Percentiles rank a stretch among this genome's conserved stretches.
phyloP scores from a whole-genome alignment of 2,329 filamentous ascomycete species.

The Calycina marina region DNA sequence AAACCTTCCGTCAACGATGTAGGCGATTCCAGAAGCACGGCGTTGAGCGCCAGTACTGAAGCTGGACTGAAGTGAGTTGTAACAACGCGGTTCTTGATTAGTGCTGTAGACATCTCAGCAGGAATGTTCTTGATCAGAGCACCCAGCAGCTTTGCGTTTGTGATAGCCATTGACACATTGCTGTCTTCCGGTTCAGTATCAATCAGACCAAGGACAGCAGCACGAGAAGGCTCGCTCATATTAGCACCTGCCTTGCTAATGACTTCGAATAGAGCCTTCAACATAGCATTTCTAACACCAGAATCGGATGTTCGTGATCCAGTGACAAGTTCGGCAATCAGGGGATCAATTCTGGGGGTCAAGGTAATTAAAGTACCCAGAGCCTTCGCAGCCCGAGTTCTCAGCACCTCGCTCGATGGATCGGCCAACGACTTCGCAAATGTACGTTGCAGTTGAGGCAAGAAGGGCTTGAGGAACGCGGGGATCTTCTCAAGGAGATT shows the following conservation, averaged over 20 bases:
- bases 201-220: conserved; percentile 76
- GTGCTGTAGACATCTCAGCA: conserved; percentile 44
- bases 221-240: conserved; percentile 84
- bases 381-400: conserved; percentile 81
- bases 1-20: conserved; percentile 48
- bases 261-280: conserved; percentile 92
- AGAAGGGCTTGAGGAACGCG: conserved; percentile 84
- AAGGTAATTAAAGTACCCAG: conserved; percentile 90
- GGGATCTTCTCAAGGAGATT: conserved; percentile 95
- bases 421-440: conserved; percentile 95
- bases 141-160: conserved; percentile 78
- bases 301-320: conserved; percentile 80
- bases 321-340: conserved; percentile 85
- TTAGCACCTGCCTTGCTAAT: conserved; percentile 87
- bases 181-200: conserved; percentile 67
- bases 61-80: conserved; percentile 60
- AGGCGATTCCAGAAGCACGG: conserved; percentile 70
- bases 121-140: conserved; percentile 80
- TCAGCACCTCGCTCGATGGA: conserved; percentile 74
- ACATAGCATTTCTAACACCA: conserved; percentile 88
- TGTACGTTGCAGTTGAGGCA: conserved; percentile 89
- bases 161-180: conserved; percentile 69
- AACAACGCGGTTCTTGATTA: conserved; percentile 62
- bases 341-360: conserved; percentile 85
- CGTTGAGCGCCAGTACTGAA: conserved; percentile 77